These are phyloP conservation scores for Pelagomonas calceolata DNA, from an alignment of 108 stramenopile species.

Conservation along the genomic window DNA sequence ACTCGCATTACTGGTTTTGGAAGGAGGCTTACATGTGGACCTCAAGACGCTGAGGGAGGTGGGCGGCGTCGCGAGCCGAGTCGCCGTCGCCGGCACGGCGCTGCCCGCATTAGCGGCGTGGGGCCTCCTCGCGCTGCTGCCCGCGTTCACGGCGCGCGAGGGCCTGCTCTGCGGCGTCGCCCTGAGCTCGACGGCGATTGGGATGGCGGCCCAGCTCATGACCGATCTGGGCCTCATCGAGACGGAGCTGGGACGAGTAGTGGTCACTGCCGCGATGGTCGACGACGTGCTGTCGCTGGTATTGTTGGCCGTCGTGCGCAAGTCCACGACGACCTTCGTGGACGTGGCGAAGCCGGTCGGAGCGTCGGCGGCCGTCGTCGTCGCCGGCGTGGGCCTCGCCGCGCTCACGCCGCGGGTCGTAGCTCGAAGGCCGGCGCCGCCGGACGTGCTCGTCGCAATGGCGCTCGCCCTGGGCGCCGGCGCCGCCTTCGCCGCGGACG, in stretches of 20 bases:
- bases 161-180: constrained; percentile 28
- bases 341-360: not conserved
- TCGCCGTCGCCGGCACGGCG: constrained; percentile 60
- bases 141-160: constrained; percentile 4
- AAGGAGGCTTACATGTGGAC: constrained; percentile 72
- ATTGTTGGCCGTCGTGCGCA: not conserved
- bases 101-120: constrained; percentile 56
- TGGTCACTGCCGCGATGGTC: not conserved
- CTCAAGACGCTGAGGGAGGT: constrained; percentile 55
- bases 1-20: constrained; percentile 57
- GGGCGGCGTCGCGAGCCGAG: constrained; percentile 53
- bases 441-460: not conserved
- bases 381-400: not conserved
- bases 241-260: not conserved
- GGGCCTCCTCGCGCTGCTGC: constrained; percentile 27
- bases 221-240: constrained; percentile 11
- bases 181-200: constrained; percentile 42
- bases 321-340: not conserved
- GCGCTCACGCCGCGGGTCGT: no score
- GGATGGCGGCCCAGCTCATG: not conserved
- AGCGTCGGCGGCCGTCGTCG: not conserved
- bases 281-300: not conserved
- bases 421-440: no score
- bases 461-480: constrained; percentile 15
- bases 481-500: constrained; percentile 14